A percentile compares a stretch with the other conserved stretches of the same genome.
Conservation (phyloP, 164 flowering plant species). For the Magnolia changhungtana region DNA sequence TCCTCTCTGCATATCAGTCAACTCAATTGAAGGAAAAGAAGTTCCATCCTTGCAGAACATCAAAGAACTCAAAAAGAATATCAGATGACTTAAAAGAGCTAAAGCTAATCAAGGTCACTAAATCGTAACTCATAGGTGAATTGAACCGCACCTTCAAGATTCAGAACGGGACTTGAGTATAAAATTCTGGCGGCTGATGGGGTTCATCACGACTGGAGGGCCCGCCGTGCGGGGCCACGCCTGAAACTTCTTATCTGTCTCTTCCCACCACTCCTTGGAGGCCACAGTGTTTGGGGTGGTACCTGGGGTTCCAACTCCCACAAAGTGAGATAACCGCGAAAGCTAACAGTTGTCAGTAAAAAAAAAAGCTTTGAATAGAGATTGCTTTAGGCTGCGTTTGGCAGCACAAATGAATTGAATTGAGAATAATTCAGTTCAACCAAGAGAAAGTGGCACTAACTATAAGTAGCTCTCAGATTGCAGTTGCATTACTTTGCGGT, state of each 20-base stretch:
- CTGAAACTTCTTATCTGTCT: constrained; percentile 56
- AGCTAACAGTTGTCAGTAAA: background rate
- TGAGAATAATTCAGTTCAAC: too few species aligned
- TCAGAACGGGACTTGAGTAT: constrained; percentile 36
- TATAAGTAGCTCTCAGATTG: too few species aligned
- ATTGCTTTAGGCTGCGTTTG: background rate
- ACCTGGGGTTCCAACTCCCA: constrained; percentile 34
- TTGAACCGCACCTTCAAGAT: constrained; percentile 4
- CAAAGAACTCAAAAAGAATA: background rate
- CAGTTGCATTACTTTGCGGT: too few species aligned
- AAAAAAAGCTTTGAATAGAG: background rate
- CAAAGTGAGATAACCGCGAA: background rate
- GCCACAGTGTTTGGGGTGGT: constrained; percentile 70
- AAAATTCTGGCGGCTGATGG: constrained; percentile 60
- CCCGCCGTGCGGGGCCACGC: constrained; percentile 67
- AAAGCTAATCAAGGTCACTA: background rate
- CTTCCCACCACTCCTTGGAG: constrained; percentile 66
- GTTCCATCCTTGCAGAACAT: background rate
- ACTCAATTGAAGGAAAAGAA: too few species aligned
- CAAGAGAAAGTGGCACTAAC: too few species aligned
- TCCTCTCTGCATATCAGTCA: too few species aligned
- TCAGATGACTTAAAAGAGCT: background rate
- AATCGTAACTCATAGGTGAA: background rate
- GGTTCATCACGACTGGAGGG: constrained; percentile 65
- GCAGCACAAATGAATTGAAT: background rate